A percentile compares a stretch with the other conserved stretches of the same genome.
These are phyloP conservation scores for Cutaneotrichosporon mucoides DNA, from an alignment of 1,284 basidiomycete species.

Conservation along the genomic window DNA sequence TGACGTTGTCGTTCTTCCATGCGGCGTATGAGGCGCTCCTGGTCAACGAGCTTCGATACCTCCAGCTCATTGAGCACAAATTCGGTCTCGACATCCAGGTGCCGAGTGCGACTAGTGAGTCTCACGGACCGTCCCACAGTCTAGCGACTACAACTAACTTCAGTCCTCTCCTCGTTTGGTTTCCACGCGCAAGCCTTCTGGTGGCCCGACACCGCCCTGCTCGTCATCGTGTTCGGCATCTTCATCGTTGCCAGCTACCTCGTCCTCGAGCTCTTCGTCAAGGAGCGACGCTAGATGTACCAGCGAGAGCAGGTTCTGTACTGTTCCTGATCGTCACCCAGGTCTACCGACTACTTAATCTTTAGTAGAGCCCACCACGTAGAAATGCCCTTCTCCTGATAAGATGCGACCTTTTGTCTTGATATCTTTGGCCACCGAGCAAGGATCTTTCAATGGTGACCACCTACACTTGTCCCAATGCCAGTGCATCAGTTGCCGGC, in stretches of 20 bases:
- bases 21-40: slow-evolving; percentile 95
- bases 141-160: neutral
- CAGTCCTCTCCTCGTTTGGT: slow-evolving; percentile 77
- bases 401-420: no score
- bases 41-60: slow-evolving; percentile 89
- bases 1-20: slow-evolving; percentile 93
- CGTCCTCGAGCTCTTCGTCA: slow-evolving; percentile 79
- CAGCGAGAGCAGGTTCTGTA: no score
- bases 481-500: no score
- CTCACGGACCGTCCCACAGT: neutral
- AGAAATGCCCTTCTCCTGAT: no score
- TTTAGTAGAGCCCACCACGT: no score
- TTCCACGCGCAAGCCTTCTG: slow-evolving; percentile 87
- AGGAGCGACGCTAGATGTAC: slow-evolving; percentile 67
- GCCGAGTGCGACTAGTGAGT: slow-evolving; percentile 73
- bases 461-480: no score
- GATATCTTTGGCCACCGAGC: no score
- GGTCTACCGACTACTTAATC: no score
- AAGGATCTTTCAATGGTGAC: no score
- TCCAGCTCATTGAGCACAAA: slow-evolving; percentile 88
- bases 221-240: slow-evolving; percentile 74
- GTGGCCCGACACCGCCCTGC: slow-evolving; percentile 84
- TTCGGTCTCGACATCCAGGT: slow-evolving; percentile 92
- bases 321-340: no score
- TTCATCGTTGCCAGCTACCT: slow-evolving; percentile 73